These are phyloP conservation scores for Backusella macrospora DNA, from an alignment of 192 early-diverging fungal genomes.

Conservation along the genomic window DNA sequence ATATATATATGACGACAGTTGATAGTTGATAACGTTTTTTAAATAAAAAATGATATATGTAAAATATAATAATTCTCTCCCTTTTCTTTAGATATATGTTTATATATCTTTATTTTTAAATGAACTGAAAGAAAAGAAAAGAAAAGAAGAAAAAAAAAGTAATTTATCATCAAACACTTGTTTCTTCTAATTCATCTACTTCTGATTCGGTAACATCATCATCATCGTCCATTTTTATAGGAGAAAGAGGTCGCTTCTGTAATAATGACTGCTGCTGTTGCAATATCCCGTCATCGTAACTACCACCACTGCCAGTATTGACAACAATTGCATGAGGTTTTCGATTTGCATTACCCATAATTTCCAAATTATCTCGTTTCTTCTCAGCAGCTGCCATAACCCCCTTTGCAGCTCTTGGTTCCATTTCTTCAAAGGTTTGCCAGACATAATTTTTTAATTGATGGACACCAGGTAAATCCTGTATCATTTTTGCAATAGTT, in stretches of 20 bases:
- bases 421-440: constrained; percentile 68
- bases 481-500: constrained; percentile 83
- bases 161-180: background rate
- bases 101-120: background rate
- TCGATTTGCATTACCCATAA: constrained; percentile 33
- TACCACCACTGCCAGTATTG: background rate
- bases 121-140: background rate
- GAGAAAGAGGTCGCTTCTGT: background rate
- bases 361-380: constrained; percentile 37
- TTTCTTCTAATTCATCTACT: background rate
- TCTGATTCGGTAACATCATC: background rate
- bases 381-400: constrained; percentile 45
- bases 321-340: background rate
- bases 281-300: no score
- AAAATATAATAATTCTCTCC: background rate
- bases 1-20: background rate
- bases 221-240: background rate
- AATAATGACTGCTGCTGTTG: no score
- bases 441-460: constrained; percentile 71
- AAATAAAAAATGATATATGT: background rate
- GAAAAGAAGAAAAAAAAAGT: background rate
- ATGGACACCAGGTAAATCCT: constrained; percentile 78
- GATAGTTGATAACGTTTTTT: background rate
- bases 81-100: background rate
- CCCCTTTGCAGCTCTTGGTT: constrained; percentile 54